Base-by-base conservation (phyloP, 148 eudicot genomes). In the Pharnaceum exiguum region DNA sequence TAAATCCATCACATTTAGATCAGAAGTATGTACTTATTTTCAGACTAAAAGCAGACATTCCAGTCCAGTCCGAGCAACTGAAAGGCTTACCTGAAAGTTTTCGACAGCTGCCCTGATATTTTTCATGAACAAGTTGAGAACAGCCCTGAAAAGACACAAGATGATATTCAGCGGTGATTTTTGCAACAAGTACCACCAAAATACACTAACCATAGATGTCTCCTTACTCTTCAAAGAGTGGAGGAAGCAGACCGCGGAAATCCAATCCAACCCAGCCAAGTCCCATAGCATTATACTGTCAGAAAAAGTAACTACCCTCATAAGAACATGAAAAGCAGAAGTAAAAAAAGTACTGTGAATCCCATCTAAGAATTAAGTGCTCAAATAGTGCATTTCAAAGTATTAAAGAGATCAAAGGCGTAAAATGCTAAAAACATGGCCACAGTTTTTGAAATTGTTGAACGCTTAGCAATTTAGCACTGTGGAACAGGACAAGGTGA, bases 221-320 rank as follows among this genome's bases (percentile, higher is more conserved):
- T 46, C 27, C 60, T 80, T 82, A 93, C 99, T 83, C 96, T 82
- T 93, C 99, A 80, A 93, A 93, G 30, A 93, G 82, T 18, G 96
- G 74, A 31, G 99, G 99, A 75, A 93, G 96, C 75, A 93, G 80
- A 50, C 99, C 91, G n/a, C 99, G 81, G 16, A 85, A 88, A 76
- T 93, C 99, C 75, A 93, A 69, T 66, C 99, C 99, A 69, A 93
- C 99, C 91, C 87, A 83, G 40, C 95, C 96, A 75, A 93, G 96
- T 51, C 99, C 99, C 95, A 89, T 80, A 43, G 96, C 96, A 59
- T 91, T 80, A 72, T 81, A 89, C 99, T 93, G 85, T 64, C 42
- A 72, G 59, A 72, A 51, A 23, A 65, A 54, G 72, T 40, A 57
- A 64, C 37, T 29, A 50, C 17, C 25, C 43, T 44, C 55, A 49